A percentile compares a stretch with the other conserved stretches of the same genome.
Conservation (phyloP, 2,329 filamentous ascomycete species). For the Daldinia sp. region DNA sequence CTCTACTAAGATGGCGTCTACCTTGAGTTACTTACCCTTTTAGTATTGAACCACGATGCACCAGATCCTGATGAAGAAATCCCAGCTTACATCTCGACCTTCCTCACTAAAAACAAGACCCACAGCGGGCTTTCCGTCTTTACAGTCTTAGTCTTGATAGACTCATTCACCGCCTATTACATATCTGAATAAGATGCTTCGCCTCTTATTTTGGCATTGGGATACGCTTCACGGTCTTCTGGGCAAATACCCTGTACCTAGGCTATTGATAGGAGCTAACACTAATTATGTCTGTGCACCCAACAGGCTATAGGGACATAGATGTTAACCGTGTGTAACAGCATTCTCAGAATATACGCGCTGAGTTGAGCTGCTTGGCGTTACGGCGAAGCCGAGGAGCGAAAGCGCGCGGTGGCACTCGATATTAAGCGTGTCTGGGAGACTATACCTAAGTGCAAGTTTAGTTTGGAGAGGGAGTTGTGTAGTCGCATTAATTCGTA, state of each 20-base stretch:
- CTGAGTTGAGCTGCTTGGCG: too few species aligned
- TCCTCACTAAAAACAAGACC: slow-evolving; percentile 34
- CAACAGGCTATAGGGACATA: slow-evolving; percentile 7
- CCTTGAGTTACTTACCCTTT: not conserved
- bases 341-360: too few species aligned
- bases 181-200: slow-evolving; percentile 18
- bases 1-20: not conserved
- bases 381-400: too few species aligned
- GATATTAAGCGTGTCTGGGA: too few species aligned
- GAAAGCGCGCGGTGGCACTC: too few species aligned
- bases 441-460: too few species aligned
- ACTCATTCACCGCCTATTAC: slow-evolving; percentile 34
- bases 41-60: not conserved
- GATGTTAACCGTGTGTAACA: slow-evolving; percentile 38
- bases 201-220: slow-evolving; percentile 5
- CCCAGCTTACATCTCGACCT: slow-evolving; percentile 3
- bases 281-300: not conserved
- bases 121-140: slow-evolving; percentile 33
- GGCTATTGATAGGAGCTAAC: slow-evolving; percentile 32
- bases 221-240: slow-evolving; percentile 34
- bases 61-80: not conserved
- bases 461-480: too few species aligned
- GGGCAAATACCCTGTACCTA: slow-evolving; percentile 31
- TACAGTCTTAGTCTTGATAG: slow-evolving; percentile 34
- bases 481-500: too few species aligned